phyloP scores from a whole-genome alignment of 352 stramenopile genomes.

The Pythium scleroteichum region DNA sequence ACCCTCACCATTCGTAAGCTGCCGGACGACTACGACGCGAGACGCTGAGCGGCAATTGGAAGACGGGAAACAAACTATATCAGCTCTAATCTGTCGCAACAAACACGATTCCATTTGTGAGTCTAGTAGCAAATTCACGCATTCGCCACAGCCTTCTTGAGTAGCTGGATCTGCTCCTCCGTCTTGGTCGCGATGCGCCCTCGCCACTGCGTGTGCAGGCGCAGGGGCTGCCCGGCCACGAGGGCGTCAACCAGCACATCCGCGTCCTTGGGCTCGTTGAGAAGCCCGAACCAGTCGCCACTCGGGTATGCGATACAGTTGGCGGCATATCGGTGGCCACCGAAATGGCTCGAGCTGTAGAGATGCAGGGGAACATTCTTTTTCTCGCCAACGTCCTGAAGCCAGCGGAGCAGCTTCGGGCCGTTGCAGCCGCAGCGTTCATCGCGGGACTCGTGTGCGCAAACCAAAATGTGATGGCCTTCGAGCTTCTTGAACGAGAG shows the following conservation, averaged over 20 bases:
- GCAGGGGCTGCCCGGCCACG: slow-evolving; percentile 42
- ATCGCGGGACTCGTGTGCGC: slow-evolving; percentile 59
- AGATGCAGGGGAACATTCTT: slow-evolving; percentile 40
- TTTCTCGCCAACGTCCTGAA: slow-evolving; percentile 42
- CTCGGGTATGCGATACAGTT: slow-evolving; percentile 75
- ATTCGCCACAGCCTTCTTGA: slow-evolving; percentile 32
- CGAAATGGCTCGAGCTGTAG: slow-evolving; percentile 70
- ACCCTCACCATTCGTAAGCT: slow-evolving; percentile 17
- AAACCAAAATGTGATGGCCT: slow-evolving; percentile 68
- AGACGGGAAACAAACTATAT: background rate
- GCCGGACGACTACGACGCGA: background rate
- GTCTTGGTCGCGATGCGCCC: slow-evolving; percentile 58
- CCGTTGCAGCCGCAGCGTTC: slow-evolving; percentile 74
- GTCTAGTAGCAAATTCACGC: too few relatives aligned
- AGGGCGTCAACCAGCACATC: slow-evolving; percentile 44
- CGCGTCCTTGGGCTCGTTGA: slow-evolving; percentile 60
- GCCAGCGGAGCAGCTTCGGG: slow-evolving; percentile 65
- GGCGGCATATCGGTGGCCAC: slow-evolving; percentile 70
- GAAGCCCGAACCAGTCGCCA: slow-evolving; percentile 73
- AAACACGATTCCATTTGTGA: background rate
- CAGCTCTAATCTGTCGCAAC: background rate
- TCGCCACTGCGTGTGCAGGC: slow-evolving; percentile 57
- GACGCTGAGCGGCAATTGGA: too few relatives aligned
- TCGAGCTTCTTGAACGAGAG: slow-evolving; percentile 41
- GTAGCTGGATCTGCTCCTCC: slow-evolving; percentile 46